A percentile compares a stretch with the other conserved stretches of the same genome.
Conservation (phyloP, 192 early-diverging fungal species). For the Polychytrium aggregatum region DNA sequence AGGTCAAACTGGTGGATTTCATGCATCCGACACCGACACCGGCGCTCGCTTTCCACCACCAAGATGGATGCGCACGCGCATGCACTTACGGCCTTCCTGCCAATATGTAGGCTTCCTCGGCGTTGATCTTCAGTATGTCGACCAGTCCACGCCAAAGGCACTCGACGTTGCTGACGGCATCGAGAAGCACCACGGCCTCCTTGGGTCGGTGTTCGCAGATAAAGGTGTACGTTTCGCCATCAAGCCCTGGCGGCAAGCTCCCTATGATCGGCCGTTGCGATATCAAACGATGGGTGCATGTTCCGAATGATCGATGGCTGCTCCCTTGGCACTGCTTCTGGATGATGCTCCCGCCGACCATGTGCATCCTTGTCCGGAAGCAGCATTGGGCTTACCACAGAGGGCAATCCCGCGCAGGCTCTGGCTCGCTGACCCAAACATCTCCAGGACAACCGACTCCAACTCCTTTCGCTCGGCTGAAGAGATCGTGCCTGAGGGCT, state of each 20-base stretch:
- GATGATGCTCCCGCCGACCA: too few species aligned
- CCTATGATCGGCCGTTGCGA: background rate
- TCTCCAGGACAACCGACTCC: background rate
- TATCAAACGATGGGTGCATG: too few species aligned
- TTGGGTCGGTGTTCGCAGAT: constrained; percentile 1
- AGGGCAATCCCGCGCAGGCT: constrained; percentile 6
- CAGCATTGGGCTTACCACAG: constrained; percentile 6
- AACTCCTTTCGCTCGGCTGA: background rate
- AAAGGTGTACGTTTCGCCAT: constrained; percentile 3
- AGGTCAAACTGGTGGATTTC: too few species aligned
- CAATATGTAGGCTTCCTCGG: constrained; percentile 12
- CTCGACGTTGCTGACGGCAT: constrained; percentile 10
- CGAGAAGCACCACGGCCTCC: constrained; percentile 5
- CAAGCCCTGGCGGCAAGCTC: constrained; percentile 5
- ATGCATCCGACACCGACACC: too few species aligned
- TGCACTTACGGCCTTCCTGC: too few species aligned
- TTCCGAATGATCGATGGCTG: too few species aligned
- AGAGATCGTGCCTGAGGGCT: constrained; percentile 4
- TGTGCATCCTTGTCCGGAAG: too few species aligned
- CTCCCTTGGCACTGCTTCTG: too few species aligned
- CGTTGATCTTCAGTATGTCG: constrained; percentile 15
- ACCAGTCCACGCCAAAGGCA: constrained; percentile 8
- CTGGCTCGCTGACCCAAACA: background rate
- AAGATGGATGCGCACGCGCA: too few species aligned
- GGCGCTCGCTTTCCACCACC: too few species aligned